phyloP scores from a whole-genome alignment of 2,329 filamentous ascomycete genomes.

The Epichloe sibirici region DNA sequence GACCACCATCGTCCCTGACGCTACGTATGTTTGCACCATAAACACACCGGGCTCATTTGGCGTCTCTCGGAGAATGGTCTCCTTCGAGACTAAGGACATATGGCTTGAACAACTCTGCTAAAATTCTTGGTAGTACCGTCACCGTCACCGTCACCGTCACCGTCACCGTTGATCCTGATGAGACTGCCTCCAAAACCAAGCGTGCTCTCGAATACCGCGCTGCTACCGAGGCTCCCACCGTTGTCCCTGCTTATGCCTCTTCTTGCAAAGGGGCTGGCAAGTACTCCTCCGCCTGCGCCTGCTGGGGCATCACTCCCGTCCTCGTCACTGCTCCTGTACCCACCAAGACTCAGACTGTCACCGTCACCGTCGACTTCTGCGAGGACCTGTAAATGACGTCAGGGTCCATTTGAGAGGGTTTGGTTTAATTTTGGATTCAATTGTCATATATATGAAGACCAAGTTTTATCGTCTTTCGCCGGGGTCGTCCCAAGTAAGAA shows the following conservation, averaged over 20 bases:
- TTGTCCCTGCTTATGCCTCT: slow-evolving; percentile 28
- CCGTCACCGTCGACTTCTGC: slow-evolving; percentile 29
- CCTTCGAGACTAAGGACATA: not conserved
- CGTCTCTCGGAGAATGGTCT: not conserved
- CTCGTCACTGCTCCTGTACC: slow-evolving; percentile 26
- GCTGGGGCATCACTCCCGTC: slow-evolving; percentile 30
- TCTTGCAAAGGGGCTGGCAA: slow-evolving; percentile 20
- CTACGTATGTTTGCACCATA: slow-evolving; percentile 22
- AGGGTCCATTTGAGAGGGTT: not conserved
- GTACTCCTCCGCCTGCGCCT: slow-evolving; percentile 32
- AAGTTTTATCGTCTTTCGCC: not conserved
- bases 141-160: slow-evolving; percentile 29
- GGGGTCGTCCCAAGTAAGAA: not conserved
- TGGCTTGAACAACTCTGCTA: not conserved
- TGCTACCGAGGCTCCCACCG: slow-evolving; percentile 19
- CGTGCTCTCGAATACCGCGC: slow-evolving; percentile 18
- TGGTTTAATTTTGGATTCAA: not conserved
- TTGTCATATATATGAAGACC: not conserved
- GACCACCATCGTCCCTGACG: slow-evolving; percentile 27
- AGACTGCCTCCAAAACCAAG: slow-evolving; percentile 14
- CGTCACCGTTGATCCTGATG: slow-evolving; percentile 23
- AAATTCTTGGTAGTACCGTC: slow-evolving; percentile 14
- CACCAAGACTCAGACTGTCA: slow-evolving; percentile 29
- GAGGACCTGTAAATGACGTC: slow-evolving; percentile 20
- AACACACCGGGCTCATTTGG: not conserved